A percentile compares a stretch with the other conserved stretches of the same genome.
These are phyloP conservation scores for Babesia microti DNA, from an alignment of 169 alveolate species.

Conservation along the genomic window DNA sequence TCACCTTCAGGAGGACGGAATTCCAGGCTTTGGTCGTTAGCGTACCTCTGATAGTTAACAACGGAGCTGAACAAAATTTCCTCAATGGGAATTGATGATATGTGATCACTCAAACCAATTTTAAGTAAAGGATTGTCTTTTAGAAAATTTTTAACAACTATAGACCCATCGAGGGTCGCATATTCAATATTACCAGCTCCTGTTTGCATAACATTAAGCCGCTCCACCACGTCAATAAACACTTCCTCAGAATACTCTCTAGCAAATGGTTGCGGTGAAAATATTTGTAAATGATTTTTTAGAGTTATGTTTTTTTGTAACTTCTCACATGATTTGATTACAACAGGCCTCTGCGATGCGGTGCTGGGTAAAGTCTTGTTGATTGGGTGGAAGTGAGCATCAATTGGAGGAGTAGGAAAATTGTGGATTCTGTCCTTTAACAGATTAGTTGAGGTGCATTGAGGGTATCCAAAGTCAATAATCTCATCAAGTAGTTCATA, in stretches of 20 bases:
- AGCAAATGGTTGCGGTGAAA: no score
- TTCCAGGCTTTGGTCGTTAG: slow-evolving; percentile 32
- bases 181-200: slow-evolving; percentile 73
- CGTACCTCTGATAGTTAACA: not conserved
- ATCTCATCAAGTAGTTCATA: slow-evolving; percentile 94
- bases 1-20: slow-evolving; percentile 85
- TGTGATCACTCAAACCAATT: slow-evolving; percentile 76
- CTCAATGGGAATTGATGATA: slow-evolving; percentile 11
- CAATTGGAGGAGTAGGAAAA: slow-evolving; percentile 15
- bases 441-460: slow-evolving; percentile 83
- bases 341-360: slow-evolving; percentile 68
- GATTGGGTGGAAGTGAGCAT: slow-evolving; percentile 14
- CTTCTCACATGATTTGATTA: slow-evolving; percentile 12
- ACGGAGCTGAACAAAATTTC: not conserved
- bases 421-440: slow-evolving; percentile 69
- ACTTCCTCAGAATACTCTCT: no score
- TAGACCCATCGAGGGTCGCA: slow-evolving; percentile 84
- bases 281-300: not conserved
- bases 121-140: slow-evolving; percentile 75
- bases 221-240: slow-evolving; percentile 51
- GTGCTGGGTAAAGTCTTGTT: slow-evolving; percentile 59
- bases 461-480: slow-evolving; percentile 90
- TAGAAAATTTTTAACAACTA: slow-evolving; percentile 78
- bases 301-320: not conserved
- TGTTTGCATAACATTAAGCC: slow-evolving; percentile 69